These are phyloP conservation scores for Eucalyptus regnans DNA, from an alignment of 345 rosid species.

Conservation along the genomic window DNA sequence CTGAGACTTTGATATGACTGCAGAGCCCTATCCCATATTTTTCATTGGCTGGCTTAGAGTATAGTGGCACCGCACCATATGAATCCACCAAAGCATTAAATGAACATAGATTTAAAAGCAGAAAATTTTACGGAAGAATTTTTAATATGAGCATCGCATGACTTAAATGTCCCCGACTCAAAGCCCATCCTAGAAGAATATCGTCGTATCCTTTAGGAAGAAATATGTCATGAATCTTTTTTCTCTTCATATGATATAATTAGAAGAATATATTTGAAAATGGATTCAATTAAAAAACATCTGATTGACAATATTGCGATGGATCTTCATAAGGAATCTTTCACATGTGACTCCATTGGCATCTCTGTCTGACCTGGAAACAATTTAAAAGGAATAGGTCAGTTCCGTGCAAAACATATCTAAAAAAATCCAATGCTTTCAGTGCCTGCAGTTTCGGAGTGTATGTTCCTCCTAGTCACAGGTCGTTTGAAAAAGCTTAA, in stretches of 20 bases:
- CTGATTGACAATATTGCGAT: neutral
- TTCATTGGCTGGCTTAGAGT: neutral
- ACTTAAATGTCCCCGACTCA: neutral
- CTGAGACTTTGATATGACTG: neutral
- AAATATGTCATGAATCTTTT: neutral
- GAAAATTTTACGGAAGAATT: neutral
- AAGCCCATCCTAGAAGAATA: neutral
- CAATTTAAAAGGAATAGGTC: neutral
- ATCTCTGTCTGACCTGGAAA: neutral
- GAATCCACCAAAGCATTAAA: neutral
- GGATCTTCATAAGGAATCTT: neutral
- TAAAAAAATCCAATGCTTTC: neutral
- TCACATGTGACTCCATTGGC: neutral
- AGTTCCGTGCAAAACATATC: neutral
- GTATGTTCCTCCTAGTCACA: neutral
- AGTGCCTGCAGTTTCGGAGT: neutral
- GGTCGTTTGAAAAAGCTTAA: neutral
- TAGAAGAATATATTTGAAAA: neutral
- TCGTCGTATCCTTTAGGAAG: neutral
- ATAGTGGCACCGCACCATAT: neutral
- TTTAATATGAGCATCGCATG: neutral
- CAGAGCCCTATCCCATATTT: neutral
- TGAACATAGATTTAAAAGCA: neutral
- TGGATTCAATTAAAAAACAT: neutral
- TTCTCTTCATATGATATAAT: neutral